phyloP scores from a whole-genome alignment of 306 rosid species.

The Dryas drummondii region DNA sequence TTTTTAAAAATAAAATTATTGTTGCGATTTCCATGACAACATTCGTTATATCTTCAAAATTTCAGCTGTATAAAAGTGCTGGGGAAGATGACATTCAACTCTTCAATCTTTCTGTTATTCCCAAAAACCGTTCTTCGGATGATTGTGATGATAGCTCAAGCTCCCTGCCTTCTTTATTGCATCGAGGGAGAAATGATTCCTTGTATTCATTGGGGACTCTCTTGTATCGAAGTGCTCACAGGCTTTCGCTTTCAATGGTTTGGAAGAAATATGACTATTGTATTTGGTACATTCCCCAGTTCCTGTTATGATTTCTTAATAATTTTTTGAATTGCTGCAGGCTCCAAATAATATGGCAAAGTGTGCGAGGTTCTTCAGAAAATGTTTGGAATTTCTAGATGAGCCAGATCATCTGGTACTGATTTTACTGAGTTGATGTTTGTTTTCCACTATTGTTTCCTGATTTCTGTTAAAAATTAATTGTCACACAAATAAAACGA shows the following conservation, averaged over 20 bases:
- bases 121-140: slow-evolving; percentile 58
- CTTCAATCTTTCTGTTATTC: slow-evolving; percentile 86
- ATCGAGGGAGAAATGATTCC: slow-evolving; percentile 78
- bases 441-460: slow-evolving; percentile 9
- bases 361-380: slow-evolving; percentile 77
- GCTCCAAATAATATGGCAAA: slow-evolving; percentile 74
- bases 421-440: slow-evolving; percentile 8
- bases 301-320: slow-evolving; percentile 25
- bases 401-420: slow-evolving; percentile 91
- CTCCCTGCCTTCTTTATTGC: slow-evolving; percentile 63
- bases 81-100: slow-evolving; percentile 96
- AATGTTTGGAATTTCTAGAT: slow-evolving; percentile 88
- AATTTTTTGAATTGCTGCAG: slow-evolving; percentile 49
- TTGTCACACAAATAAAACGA: not conserved
- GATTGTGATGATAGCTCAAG: slow-evolving; percentile 63
- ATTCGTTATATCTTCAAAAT: slow-evolving; percentile 16
- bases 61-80: slow-evolving; percentile 94
- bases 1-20: not conserved
- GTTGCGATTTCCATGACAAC: slow-evolving; percentile 10
- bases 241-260: slow-evolving; percentile 94
- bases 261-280: slow-evolving; percentile 28
- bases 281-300: slow-evolving; percentile 20
- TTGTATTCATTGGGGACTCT: slow-evolving; percentile 85
- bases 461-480: not conserved
- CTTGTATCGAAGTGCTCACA: slow-evolving; percentile 87